A percentile compares a stretch with the other conserved stretches of the same genome.
Evolutionary conservation across 2,329 filamentous ascomycete species (phyloP).

Genomic region (Trichoderma simmonsii): DNA sequence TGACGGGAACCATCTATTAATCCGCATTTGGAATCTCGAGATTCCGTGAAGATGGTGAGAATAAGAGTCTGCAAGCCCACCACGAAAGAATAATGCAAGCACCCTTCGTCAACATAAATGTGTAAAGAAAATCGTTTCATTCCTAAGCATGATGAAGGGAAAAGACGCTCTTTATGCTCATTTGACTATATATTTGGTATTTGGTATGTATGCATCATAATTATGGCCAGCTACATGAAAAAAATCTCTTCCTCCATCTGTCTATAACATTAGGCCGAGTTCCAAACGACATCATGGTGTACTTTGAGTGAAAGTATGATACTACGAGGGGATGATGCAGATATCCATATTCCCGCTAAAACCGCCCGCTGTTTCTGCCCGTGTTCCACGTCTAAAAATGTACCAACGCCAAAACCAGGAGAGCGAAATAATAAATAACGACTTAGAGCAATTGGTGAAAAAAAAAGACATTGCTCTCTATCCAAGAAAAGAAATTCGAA

Average conservation of each 20-base stretch:
- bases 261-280: not conserved
- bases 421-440: not conserved
- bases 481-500: conserved; percentile 1
- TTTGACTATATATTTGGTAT: not conserved
- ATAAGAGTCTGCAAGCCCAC: not conserved
- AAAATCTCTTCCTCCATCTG: not conserved
- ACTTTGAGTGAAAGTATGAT: conserved; percentile 5
- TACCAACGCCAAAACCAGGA: conserved; percentile 12
- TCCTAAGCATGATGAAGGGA: not conserved
- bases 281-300: not conserved
- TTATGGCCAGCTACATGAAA: not conserved
- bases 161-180: not conserved
- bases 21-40: no score
- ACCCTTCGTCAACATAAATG: not conserved
- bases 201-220: not conserved
- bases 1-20: no score
- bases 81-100: not conserved
- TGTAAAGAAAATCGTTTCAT: not conserved
- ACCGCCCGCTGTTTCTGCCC: conserved; percentile 9
- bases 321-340: conserved; percentile 10
- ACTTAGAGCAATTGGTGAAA: not conserved
- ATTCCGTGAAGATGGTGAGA: not conserved
- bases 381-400: conserved; percentile 7
- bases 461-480: not conserved
- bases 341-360: conserved; percentile 13